Evolutionary conservation across 345 rosid genomes (phyloP), one percentile per base, ranked within the genome.

Genomic region (Salix viminalis): DNA sequence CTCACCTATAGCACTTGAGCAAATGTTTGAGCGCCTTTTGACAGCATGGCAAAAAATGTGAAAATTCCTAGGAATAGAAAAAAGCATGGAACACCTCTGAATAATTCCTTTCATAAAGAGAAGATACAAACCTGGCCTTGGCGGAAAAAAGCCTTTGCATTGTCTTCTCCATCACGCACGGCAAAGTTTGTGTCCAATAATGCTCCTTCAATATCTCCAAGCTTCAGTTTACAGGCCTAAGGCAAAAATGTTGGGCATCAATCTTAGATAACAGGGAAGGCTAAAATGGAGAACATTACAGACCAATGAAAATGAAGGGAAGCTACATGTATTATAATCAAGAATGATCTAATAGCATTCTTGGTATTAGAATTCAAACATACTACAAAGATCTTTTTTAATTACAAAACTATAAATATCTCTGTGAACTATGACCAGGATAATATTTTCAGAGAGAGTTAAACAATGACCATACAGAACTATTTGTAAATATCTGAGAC

Each of bases 61-160:
- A 58, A 58, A n/a, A n/a, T n/a, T 58, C 62, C 62, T 8, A n/a
- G 28, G 28, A 28, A 58, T 58, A 11, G 12, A n/a, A 58, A 58
- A 58, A n/a, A 8, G 62, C 62, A n/a, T n/a, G 62, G 28, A 3
- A 13, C 14, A 58, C 14, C 62, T n/a, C 28, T 8, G 6, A 58
- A 10, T 60, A 73, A 13, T 65, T 36, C 67, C 65, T 65, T 67
- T 54, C 32, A 71, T 18, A 12, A 79, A 50, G 5, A 3, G 30
- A 28, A 60, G 67, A 69, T 34, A 67, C 89, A 77, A 79, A 91
- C 98, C 96, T 94, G 97, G 71, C 98, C 98, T 79, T 90, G 97
- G 50, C 97, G 97, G 84, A 90, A 94, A 82, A 90, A 87, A 73
- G 98, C 97, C 87, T 94, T 91, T 46, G 85, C 96, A 84, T 88